A percentile compares a stretch with the other conserved stretches of the same genome.
phyloP scores from a whole-genome alignment of 1,284 basidiomycete genomes.

The Stereum hirsutum region DNA sequence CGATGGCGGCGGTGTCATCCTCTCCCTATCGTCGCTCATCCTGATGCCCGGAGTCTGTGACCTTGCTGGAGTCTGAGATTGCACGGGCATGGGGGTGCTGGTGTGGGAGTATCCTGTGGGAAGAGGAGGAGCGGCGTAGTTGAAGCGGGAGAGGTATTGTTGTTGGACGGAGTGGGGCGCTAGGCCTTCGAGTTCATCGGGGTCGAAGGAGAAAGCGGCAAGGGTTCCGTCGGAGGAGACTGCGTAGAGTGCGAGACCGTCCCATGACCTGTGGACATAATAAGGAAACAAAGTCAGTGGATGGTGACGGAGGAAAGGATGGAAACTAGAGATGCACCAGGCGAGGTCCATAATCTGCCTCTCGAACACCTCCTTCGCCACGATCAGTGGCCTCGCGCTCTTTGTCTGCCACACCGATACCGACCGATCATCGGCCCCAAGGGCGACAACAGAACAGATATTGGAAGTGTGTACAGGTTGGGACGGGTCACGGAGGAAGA shows the following conservation, averaged over 20 bases:
- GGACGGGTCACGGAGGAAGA: conserved; percentile 74
- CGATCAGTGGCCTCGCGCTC: conserved; percentile 80
- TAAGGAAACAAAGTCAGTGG: background rate
- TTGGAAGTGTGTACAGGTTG: conserved; percentile 63
- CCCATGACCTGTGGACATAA: conserved; percentile 83
- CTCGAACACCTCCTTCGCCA: conserved; percentile 91
- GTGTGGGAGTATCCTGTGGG: conserved; percentile 61
- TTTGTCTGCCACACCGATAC: conserved; percentile 94
- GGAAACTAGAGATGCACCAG: conserved; percentile 46
- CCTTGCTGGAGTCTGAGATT: too few species aligned
- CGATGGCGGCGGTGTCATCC: conserved; percentile 41
- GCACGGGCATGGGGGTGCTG: conserved; percentile 15
- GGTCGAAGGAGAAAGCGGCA: conserved; percentile 78
- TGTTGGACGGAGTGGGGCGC: conserved; percentile 68
- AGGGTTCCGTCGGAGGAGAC: conserved; percentile 95
- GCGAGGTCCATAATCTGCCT: conserved; percentile 92
- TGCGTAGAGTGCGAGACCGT: conserved; percentile 88
- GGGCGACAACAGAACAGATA: conserved; percentile 79
- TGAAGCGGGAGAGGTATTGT: conserved; percentile 73
- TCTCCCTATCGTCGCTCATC: conserved; percentile 11
- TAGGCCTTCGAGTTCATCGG: conserved; percentile 77
- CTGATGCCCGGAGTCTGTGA: too few species aligned
- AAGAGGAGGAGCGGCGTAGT: conserved; percentile 54
- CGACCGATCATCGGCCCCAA: conserved; percentile 84
- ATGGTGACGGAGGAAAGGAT: background rate